These are phyloP conservation scores for Primulina tabacum DNA, from an alignment of 257 asterid genomes.

Conservation along the genomic window DNA sequence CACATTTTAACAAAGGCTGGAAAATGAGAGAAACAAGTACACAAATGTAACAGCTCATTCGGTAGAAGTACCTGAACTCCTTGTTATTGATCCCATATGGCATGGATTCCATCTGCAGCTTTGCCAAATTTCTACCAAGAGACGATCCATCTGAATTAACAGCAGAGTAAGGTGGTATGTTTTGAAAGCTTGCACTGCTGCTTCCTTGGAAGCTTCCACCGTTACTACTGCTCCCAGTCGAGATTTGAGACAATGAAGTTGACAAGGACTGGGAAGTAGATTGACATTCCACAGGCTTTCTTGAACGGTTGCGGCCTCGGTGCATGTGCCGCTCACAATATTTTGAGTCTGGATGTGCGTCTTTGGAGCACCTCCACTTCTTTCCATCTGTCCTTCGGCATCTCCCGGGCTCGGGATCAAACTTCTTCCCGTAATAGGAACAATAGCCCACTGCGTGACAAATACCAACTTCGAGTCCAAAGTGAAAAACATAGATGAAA, in stretches of 20 bases:
- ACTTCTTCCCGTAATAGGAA: constrained; percentile 89
- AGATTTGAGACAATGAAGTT: constrained; percentile 55
- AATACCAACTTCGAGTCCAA: constrained; percentile 21
- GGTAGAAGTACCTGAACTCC: constrained; percentile 63
- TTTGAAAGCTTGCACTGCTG: constrained; percentile 55
- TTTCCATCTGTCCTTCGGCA: constrained; percentile 98
- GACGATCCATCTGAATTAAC: constrained; percentile 56
- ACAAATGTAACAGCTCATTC: not conserved
- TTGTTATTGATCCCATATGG: constrained; percentile 59
- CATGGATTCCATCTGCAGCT: constrained; percentile 75
- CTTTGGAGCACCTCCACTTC: constrained; percentile 99
- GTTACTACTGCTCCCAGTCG: constrained; percentile 52
- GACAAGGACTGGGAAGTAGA: constrained; percentile 71
- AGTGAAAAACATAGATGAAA: not conserved
- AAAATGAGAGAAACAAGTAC: not conserved
- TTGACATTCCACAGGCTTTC: constrained; percentile 99
- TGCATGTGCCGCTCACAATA: constrained; percentile 99
- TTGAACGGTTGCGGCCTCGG: constrained; percentile 99
- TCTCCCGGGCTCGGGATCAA: constrained; percentile 97
- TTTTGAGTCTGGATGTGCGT: constrained; percentile 94
- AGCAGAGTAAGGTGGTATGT: constrained; percentile 56
- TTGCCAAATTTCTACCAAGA: constrained; percentile 54
- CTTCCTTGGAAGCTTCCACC: not conserved
- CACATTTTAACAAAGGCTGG: not conserved
- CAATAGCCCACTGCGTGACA: constrained; percentile 72